Evolutionary conservation across 1,284 basidiomycete species (phyloP), one percentile per base, ranked within the genome.

Genomic region (Heliocybe sulcata): DNA sequence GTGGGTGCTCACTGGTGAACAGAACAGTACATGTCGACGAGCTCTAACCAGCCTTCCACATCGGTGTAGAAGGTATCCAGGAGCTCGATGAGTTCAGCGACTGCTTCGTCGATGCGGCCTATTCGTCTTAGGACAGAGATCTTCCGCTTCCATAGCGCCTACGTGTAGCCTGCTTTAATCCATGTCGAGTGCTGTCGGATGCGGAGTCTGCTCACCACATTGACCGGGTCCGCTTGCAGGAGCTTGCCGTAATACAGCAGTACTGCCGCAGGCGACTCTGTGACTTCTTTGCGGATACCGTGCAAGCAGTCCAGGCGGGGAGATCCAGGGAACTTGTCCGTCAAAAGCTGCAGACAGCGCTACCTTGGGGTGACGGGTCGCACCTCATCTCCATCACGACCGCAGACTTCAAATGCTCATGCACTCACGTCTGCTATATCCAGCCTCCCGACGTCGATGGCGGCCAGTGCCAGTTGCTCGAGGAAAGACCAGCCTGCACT

Each of bases 1-100:
- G 45, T 33, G 26, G 45, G 51, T 4, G 72, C 85, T 58, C 64
- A 97, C 87, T 92, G 82, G 56, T 85, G 83, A 61, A 87, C 84
- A 14, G 83, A 80, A 1, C 85, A 77, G 65, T 99, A 97, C 6
- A 94, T 80, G 61, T 93, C 90, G 0, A 94, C 90, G n/a, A 99
- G 81, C 64, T 97, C 87, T 11, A 93, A 77, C 97, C 96, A 99
- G 3, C 82, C 94, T 61, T 95, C 90, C 0, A 92, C 77, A 64
- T 99, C 96, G 26, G 85, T 83, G 68, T 98, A 98, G 70, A 96
- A 94, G 0, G 87, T 94, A 65, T 98, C 96, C 35, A 98, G 81
- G 65, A 93, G 90, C 31, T 78, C 72, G 20, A 85, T 83, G 4
- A 99, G 79, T 59, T 92, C 83, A 10, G 86, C 77, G 1, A 94